Conservation (phyloP, 495 filamentous ascomycete species). For the Aspergillus leporis region DNA sequence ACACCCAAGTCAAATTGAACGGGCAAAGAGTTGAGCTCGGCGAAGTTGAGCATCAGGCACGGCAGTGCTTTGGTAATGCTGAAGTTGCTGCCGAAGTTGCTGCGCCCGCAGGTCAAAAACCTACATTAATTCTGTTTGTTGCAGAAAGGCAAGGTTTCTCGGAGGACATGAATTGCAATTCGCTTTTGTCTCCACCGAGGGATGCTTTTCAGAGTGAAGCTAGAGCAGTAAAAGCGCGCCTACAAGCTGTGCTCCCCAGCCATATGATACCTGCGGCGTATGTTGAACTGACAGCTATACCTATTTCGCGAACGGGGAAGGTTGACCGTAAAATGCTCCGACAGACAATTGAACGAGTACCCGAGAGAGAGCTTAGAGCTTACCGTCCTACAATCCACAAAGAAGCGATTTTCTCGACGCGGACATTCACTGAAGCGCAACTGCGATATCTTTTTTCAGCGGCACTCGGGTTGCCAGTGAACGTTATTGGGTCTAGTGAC, state of each 20-base stretch:
- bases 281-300: background rate
- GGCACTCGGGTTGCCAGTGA: background rate
- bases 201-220: background rate
- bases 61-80: background rate
- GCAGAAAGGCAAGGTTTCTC: background rate
- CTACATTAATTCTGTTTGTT: background rate
- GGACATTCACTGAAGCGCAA: background rate
- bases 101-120: background rate
- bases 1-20: constrained; percentile 53
- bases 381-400: background rate
- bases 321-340: background rate
- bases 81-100: constrained; percentile 9
- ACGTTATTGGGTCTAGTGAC: constrained; percentile 17
- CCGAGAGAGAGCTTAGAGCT: background rate
- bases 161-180: background rate
- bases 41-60: constrained; percentile 51
- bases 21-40: constrained; percentile 55
- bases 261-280: constrained; percentile 1
- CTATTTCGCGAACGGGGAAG: background rate
- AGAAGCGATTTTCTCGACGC: background rate
- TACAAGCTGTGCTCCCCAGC: background rate
- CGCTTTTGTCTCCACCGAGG: background rate
- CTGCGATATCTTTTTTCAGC: background rate
- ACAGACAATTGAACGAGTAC: background rate
- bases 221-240: background rate